A percentile compares a stretch with the other conserved stretches of the same genome.
These are phyloP conservation scores for Mrakia gelida DNA, from an alignment of 768 basidiomycete genomes.

Conservation along the genomic window DNA sequence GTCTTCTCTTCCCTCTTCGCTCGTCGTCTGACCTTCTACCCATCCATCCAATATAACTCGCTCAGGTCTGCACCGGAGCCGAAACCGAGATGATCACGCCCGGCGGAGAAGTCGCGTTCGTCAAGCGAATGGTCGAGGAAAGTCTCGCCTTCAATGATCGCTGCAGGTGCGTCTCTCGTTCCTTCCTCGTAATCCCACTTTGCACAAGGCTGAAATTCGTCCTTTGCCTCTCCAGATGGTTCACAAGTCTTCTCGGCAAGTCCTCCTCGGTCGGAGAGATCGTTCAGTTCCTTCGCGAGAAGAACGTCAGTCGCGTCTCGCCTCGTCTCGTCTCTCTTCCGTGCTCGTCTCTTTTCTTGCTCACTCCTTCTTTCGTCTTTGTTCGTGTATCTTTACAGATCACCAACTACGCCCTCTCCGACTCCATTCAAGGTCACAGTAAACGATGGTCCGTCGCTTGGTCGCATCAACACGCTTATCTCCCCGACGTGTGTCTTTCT, in stretches of 20 bases:
- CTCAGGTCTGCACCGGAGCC: constrained; percentile 77
- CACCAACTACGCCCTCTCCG: constrained; percentile 76
- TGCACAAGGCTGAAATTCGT: neutral
- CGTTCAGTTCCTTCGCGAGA: constrained; percentile 53
- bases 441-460: constrained; percentile 89
- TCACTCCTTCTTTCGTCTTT: neutral
- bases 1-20: no score
- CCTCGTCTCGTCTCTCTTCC: neutral
- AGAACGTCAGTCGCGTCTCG: constrained; percentile 46
- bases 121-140: constrained; percentile 70
- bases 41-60: no score
- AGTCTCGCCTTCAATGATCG: constrained; percentile 50
- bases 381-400: constrained; percentile 53
- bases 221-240: constrained; percentile 60
- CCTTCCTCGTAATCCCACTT: neutral
- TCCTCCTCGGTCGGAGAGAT: constrained; percentile 65
- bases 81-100: constrained; percentile 81
- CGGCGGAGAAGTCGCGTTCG: constrained; percentile 80
- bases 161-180: constrained; percentile 51
- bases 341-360: neutral
- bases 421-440: constrained; percentile 81
- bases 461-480: constrained; percentile 61
- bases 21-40: no score
- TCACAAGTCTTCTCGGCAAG: constrained; percentile 87
- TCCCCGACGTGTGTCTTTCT: constrained; percentile 67